Base-by-base conservation (phyloP, 2,329 filamentous ascomycete genomes). In the Ophiocordyceps camponoti-rufipedis region DNA sequence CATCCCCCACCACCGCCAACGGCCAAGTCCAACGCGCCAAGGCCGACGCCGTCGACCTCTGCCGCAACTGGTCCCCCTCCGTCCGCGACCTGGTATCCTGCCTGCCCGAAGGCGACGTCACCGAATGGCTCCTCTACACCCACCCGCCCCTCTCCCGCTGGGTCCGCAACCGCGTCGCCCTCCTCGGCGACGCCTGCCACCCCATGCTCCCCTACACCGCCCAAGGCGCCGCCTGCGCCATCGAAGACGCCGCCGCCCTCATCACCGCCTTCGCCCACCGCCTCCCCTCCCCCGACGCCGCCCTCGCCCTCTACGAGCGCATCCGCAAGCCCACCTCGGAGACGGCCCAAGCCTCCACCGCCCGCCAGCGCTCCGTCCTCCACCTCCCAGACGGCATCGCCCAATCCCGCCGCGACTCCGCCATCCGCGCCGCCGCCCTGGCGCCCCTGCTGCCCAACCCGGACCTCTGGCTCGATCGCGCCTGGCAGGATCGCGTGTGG, bases 161-260 rank as follows among this genome's bases (percentile, higher is more conserved):
- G 78, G 64, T 75, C 0, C 61, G 72, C 35, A 68, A 68, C 11
- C 63, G 62, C 42, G 71, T 73, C 2, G 71, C 68, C 3, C 65
- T 82, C 13, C 57, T 80, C 10, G 79, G 78, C 42, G 78, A 83
- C 53, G 71, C 77, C 3, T 80, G 76, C 56, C 78, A 83, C 54
- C 76, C 78, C 2, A 82, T 77, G 18, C 70, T 82, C 43, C 79
- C 78, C 1, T 78, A 82, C 53, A 66, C 81, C 5, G 76, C 72
- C 41, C 77, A 82, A 59, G 79, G 80, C 35, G 78, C 79, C 11
- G 77, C 78, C 9, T 78, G 80, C 65, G 76, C 78, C 9, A 76
- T 80, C 43, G 79, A 83, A 56, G 79, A 83, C 52, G 78, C 72
- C 1, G 75, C 72, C 6, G 71, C 75, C 4, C 58, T 80, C 12